Evolutionary conservation across 768 basidiomycete genomes (phyloP).

Genomic region (Fomitopsis pulvina): DNA sequence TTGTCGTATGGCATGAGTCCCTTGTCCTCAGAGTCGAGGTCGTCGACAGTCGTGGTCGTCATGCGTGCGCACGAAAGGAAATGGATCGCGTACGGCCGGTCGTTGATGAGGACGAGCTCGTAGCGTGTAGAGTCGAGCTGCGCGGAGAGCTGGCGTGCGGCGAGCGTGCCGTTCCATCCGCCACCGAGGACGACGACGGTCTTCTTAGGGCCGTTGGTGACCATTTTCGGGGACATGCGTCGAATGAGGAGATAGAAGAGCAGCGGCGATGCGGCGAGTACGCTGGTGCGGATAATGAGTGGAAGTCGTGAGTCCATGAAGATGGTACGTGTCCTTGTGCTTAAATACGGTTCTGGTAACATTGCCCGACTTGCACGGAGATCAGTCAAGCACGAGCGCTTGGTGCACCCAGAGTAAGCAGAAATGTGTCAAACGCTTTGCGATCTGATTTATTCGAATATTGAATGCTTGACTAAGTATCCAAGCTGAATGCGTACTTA

Average conservation of each 20-base stretch:
- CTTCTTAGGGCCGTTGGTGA: too few species aligned
- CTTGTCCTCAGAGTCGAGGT: slow-evolving; percentile 36
- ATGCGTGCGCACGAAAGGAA: slow-evolving; percentile 49
- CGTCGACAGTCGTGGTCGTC: slow-evolving; percentile 37
- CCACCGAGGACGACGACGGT: slow-evolving; percentile 51
- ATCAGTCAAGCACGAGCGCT: too few species aligned
- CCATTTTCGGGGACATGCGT: not conserved
- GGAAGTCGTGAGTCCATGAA: too few species aligned
- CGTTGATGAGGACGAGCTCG: slow-evolving; percentile 48
- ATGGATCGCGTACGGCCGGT: slow-evolving; percentile 42
- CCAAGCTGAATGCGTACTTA: too few species aligned
- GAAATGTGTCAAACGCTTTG: too few species aligned
- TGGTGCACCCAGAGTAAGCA: too few species aligned
- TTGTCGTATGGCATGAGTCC: slow-evolving; percentile 47
- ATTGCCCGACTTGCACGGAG: too few species aligned
- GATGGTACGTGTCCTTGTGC: too few species aligned
- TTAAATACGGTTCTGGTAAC: too few species aligned
- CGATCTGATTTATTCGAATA: too few species aligned
- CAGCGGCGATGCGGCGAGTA: not conserved
- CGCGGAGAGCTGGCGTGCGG: slow-evolving; percentile 42
- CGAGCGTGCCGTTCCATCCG: slow-evolving; percentile 42
- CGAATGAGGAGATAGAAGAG: not conserved
- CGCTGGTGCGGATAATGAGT: not conserved
- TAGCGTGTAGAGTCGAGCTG: slow-evolving; percentile 42
- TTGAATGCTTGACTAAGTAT: too few species aligned